A percentile compares a stretch with the other conserved stretches of the same genome.
Conservation (phyloP, 2,329 filamentous ascomycete species). For the Hymenoscyphus fraxineus region DNA sequence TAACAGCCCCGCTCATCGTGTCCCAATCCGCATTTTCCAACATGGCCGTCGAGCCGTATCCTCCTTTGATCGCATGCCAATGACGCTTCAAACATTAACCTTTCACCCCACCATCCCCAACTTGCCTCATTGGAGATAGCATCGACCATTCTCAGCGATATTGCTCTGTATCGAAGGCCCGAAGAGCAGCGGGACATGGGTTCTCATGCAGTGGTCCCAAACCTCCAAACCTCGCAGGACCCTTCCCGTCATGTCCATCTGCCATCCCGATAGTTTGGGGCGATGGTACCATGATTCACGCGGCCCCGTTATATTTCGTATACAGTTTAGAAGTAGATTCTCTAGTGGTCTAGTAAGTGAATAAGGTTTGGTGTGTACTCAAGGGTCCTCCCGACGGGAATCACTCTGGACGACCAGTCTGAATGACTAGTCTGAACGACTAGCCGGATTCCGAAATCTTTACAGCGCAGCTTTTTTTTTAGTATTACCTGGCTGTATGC, state of each 20-base stretch:
- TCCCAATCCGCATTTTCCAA: not conserved
- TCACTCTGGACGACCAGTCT: not conserved
- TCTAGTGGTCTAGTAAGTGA: no score
- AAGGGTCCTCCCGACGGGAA: not conserved
- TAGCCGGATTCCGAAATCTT: not conserved
- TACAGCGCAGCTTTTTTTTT: not conserved
- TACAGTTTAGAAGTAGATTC: not conserved
- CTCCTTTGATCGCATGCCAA: not conserved
- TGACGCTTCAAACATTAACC: not conserved
- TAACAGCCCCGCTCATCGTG: not conserved
- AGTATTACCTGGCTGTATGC: not conserved
- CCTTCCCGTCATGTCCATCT: not conserved
- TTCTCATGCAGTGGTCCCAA: not conserved
- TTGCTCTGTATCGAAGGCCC: not conserved
- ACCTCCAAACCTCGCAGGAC: not conserved
- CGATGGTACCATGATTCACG: not conserved
- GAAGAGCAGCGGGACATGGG: not conserved
- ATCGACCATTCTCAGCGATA: not conserved
- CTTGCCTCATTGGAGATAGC: not conserved
- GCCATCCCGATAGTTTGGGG: constrained; percentile 1
- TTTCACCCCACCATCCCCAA: not conserved
- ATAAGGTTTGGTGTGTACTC: not conserved
- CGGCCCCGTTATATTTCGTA: not conserved
- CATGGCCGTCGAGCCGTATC: not conserved
- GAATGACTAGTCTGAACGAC: no score